Conservation (phyloP, 352 stramenopile species). For the Phytopythium delawarense region DNA sequence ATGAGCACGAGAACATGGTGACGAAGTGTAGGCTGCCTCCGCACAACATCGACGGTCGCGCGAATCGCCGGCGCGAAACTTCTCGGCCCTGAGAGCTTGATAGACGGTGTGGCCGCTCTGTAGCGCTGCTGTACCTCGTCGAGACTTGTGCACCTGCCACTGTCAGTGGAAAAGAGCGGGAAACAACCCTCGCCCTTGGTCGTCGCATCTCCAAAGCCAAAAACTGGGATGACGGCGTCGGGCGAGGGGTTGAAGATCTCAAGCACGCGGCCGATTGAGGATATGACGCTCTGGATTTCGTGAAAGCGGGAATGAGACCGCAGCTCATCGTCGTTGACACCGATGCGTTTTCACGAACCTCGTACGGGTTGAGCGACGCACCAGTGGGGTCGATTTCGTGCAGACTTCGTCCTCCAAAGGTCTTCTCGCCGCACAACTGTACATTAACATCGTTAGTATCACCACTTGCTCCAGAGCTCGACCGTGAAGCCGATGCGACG, state of each 20-base stretch:
- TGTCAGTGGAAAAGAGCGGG: conserved; percentile 29
- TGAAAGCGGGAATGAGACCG: neutral
- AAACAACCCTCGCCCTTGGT: conserved; percentile 35
- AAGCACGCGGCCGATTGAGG: conserved; percentile 66
- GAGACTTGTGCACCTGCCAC: conserved; percentile 39
- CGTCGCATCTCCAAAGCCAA: conserved; percentile 48
- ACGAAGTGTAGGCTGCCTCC: conserved; percentile 25
- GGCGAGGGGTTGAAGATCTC: conserved; percentile 61
- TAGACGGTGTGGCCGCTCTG: conserved; percentile 49
- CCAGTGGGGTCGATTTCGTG: conserved; percentile 3
- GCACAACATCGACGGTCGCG: conserved; percentile 51
- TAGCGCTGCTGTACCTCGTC: conserved; percentile 58
- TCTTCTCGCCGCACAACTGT: conserved; percentile 8
- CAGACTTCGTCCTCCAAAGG: conserved; percentile 4
- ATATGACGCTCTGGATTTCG: conserved; percentile 56
- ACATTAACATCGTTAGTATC: neutral
- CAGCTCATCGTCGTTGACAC: neutral
- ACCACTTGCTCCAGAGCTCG: neutral
- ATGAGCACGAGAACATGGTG: conserved; percentile 85
- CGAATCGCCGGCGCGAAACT: conserved; percentile 72
- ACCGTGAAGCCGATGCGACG: neutral
- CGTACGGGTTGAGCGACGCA: conserved; percentile 2
- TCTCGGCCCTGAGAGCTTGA: conserved; percentile 57
- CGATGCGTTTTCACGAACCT: neutral
- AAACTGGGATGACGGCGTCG: conserved; percentile 70